Evolutionary conservation across 1,284 basidiomycete species (phyloP), one percentile per base, ranked within the genome.

Genomic region (Malassezia nana): DNA sequence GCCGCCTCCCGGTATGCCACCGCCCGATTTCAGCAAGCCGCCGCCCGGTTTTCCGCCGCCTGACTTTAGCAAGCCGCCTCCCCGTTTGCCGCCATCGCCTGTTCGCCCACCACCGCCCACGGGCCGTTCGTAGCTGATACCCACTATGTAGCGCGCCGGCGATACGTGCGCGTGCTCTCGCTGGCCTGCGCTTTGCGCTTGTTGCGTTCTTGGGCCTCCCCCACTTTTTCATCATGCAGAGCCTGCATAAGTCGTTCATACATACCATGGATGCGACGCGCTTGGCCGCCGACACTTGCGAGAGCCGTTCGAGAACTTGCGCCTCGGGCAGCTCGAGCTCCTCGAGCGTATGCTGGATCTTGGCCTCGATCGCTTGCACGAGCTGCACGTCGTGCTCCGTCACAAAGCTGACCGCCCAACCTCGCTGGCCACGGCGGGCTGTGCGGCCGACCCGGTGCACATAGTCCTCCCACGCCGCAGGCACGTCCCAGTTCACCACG

Each of bases 401-500:
- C 49, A 98, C 87, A 69, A 98, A 87, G 64, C 89, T 95, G 40
- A 98, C 80, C 0, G 89, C 89, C 52, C 89, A 79, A 71, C 94
- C 94, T 4, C 83, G 84, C 66, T 83, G 81, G 5, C 91, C 91
- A n/a, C 86, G 87, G 68, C 94, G 84, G 28, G 92, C 94, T 12
- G 94, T 99, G 66, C 94, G 79, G 50, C 81, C 81, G 4, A 82
- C 81, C 7, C 81, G 74, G 67, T 82, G 81, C 9, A 81, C 75
- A 60, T 82, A 82, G 64, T 81, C 81, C 58, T 81, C 79, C 24
- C 77, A 75, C 0, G 77, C 76, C 80, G 66, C 20, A 46, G 94
- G 86, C 64, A 98, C 75, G 74, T 99, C 94, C 89, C 90, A 99
- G 66, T 99, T 98, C 46, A 99, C 81, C 26, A 99, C 79, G 40